A percentile compares a stretch with the other conserved stretches of the same genome.
These are phyloP conservation scores for Epichloe hybrida DNA, from an alignment of 2,329 filamentous ascomycete genomes.

Conservation along the genomic window DNA sequence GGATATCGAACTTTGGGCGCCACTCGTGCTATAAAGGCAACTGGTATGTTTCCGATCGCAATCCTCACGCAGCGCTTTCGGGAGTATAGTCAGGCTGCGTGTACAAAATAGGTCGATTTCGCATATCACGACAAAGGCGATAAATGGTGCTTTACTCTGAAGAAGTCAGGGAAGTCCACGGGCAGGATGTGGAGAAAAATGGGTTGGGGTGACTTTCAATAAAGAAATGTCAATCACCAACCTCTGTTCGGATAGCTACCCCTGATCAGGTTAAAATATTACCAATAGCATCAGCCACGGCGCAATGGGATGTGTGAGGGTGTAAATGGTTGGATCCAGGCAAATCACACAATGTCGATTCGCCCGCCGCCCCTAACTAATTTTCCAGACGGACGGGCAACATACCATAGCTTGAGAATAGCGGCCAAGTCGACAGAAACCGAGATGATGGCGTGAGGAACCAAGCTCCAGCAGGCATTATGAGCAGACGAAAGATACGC, in stretches of 20 bases:
- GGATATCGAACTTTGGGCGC: background rate
- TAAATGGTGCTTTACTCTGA: background rate
- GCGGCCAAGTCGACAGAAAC: background rate
- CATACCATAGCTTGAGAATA: background rate
- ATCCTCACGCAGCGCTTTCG: background rate
- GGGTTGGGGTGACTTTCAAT: background rate
- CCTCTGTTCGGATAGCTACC: slow-evolving; percentile 2
- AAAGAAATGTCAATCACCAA: slow-evolving; percentile 3
- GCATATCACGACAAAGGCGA: background rate
- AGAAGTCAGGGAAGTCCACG: background rate
- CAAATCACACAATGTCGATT: slow-evolving; percentile 3
- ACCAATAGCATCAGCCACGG: slow-evolving; percentile 2
- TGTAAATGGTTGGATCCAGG: slow-evolving; percentile 4
- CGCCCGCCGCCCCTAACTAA: slow-evolving; percentile 1
- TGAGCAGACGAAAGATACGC: slow-evolving; percentile 7
- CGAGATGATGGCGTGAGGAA: background rate
- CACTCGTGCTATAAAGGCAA: background rate
- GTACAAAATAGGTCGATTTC: background rate
- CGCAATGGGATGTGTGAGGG: slow-evolving; percentile 2
- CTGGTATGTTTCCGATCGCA: background rate
- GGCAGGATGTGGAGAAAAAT: background rate
- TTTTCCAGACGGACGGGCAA: background rate
- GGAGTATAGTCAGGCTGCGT: background rate
- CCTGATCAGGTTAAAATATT: background rate
- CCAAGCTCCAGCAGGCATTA: slow-evolving; percentile 1